phyloP scores from a whole-genome alignment of 345 rosid genomes.

The Brassica nigra region DNA sequence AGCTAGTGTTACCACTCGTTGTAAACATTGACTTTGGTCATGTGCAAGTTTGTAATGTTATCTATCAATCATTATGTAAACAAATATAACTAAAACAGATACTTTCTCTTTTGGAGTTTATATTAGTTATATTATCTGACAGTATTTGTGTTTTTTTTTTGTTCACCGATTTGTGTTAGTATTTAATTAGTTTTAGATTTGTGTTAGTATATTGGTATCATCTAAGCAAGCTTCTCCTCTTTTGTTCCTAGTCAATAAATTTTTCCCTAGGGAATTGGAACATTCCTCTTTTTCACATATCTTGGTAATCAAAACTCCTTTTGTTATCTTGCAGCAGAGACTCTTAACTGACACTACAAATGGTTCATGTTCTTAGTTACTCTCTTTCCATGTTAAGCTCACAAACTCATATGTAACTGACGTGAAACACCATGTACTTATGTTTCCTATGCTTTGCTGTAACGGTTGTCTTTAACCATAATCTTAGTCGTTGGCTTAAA shows the following conservation, averaged over 20 bases:
- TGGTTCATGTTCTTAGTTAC: slow-evolving; percentile 27
- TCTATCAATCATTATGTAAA: background rate
- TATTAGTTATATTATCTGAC: background rate
- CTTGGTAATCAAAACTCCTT: slow-evolving; percentile 38
- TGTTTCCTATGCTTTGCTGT: slow-evolving; percentile 16
- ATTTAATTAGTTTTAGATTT: background rate
- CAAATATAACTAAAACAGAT: background rate
- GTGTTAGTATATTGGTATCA: background rate
- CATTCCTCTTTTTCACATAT: slow-evolving; percentile 45
- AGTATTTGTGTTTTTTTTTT: background rate
- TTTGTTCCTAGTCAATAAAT: slow-evolving; percentile 42
- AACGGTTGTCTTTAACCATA: slow-evolving; percentile 25
- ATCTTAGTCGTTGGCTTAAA: background rate
- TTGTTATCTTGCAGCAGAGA: slow-evolving; percentile 39
- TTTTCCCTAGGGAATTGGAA: slow-evolving; percentile 39
- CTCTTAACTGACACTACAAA: slow-evolving; percentile 29
- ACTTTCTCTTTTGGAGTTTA: background rate
- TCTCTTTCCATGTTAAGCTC: slow-evolving; percentile 22
- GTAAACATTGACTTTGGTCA: background rate
- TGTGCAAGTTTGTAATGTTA: background rate
- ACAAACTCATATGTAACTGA: slow-evolving; percentile 34
- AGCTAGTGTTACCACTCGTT: background rate
- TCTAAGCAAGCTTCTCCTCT: background rate
- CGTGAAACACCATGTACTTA: slow-evolving; percentile 8
- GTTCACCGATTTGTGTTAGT: background rate